Percentiles rank a stretch among this genome's conserved stretches.
Conservation (phyloP, 176 grass and related monocot genomes). For the Carex scoparia region DNA sequence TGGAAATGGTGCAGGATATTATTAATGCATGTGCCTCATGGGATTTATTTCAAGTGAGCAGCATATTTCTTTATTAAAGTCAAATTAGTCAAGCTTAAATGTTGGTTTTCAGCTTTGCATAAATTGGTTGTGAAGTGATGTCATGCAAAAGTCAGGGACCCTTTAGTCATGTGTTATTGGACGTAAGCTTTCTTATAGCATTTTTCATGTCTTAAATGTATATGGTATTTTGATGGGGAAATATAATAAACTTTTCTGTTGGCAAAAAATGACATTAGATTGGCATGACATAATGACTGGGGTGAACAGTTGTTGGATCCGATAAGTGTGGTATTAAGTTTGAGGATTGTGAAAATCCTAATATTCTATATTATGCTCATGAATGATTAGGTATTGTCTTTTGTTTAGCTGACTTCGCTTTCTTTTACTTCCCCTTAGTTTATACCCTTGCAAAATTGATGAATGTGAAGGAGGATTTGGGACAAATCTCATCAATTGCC, state of each 20-base stretch:
- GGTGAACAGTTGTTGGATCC: neutral
- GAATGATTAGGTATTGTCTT: neutral
- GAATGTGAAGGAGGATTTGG: slow-evolving; percentile 83
- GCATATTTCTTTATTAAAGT: neutral
- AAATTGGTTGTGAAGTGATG: neutral
- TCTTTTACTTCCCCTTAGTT: slow-evolving; percentile 34
- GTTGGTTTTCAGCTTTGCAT: neutral
- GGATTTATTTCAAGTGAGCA: neutral
- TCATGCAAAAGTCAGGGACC: neutral
- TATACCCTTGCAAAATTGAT: slow-evolving; percentile 90
- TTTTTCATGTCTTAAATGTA: neutral
- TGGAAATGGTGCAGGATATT: neutral
- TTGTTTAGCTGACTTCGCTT: neutral
- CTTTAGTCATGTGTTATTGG: neutral
- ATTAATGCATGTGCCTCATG: neutral
- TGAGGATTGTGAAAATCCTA: neutral
- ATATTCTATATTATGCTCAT: neutral
- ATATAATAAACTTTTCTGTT: neutral
- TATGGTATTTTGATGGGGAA: neutral
- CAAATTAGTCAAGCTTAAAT: neutral
- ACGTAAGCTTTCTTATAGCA: neutral
- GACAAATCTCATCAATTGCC: slow-evolving; percentile 78
- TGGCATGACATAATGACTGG: neutral
- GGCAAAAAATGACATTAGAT: neutral
- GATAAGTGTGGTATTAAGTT: neutral